phyloP scores from a whole-genome alignment of 176 grass and related monocot genomes.

The Juncus inflexus region DNA sequence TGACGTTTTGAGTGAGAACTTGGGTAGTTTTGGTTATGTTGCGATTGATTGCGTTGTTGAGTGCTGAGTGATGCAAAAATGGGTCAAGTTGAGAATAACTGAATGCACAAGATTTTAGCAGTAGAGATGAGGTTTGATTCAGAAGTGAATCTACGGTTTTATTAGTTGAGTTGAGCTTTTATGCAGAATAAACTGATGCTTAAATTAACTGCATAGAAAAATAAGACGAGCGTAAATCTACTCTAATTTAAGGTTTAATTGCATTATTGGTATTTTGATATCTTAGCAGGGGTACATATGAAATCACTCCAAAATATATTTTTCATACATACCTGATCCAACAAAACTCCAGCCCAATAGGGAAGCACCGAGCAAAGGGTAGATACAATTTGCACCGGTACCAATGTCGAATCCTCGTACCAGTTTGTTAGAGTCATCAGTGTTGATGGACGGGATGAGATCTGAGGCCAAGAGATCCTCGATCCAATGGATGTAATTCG shows the following conservation, averaged over 20 bases:
- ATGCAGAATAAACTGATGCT: not conserved
- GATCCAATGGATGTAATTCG: slow-evolving; percentile 95
- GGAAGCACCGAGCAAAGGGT: slow-evolving; percentile 87
- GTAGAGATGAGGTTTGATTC: not conserved
- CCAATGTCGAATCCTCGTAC: slow-evolving; percentile 85
- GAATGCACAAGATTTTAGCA: too few relatives aligned
- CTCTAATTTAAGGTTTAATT: not conserved
- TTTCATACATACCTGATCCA: slow-evolving; percentile 57
- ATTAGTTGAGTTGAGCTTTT: not conserved
- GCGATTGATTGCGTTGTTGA: not conserved
- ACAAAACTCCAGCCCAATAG: slow-evolving; percentile 78
- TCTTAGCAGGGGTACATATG: not conserved
- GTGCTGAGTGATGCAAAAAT: not conserved
- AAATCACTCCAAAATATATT: not conserved
- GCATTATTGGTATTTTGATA: not conserved
- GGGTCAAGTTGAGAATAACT: not conserved
- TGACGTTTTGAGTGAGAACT: too few relatives aligned
- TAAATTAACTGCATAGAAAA: not conserved
- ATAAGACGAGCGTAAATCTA: not conserved
- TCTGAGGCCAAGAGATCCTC: slow-evolving; percentile 71
- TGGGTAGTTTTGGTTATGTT: not conserved
- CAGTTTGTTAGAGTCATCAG: slow-evolving; percentile 23
- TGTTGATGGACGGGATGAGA: slow-evolving; percentile 46
- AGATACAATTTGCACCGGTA: slow-evolving; percentile 90
- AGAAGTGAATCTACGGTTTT: too few relatives aligned